These are phyloP conservation scores for Ophiostoma piceae DNA, from an alignment of 2,329 filamentous ascomycete species.

Conservation along the genomic window DNA sequence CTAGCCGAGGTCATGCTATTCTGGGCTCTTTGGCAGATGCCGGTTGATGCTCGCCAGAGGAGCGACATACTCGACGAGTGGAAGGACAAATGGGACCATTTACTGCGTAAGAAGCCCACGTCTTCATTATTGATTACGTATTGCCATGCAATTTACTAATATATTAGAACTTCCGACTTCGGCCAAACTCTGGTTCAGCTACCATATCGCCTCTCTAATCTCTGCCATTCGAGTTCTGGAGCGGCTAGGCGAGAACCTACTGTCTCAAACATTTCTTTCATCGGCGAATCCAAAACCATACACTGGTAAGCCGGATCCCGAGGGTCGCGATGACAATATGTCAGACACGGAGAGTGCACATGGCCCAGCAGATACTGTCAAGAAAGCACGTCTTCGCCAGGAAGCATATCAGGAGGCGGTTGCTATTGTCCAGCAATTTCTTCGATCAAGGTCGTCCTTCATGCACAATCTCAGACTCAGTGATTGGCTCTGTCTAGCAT, in stretches of 20 bases:
- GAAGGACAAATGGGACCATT: slow-evolving; percentile 15
- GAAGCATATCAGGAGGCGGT: slow-evolving; percentile 14
- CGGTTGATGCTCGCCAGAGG: slow-evolving; percentile 6
- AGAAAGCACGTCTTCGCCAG: neutral
- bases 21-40: slow-evolving; percentile 15
- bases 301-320: neutral
- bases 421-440: slow-evolving; percentile 2
- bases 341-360: neutral
- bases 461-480: slow-evolving; percentile 5
- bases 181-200: slow-evolving; percentile 9
- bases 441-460: neutral
- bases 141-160: neutral
- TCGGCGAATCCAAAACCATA: neutral
- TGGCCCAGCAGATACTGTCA: neutral
- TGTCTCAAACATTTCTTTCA: slow-evolving; percentile 8
- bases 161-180: neutral
- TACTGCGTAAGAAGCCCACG: neutral
- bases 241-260: slow-evolving; percentile 4
- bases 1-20: slow-evolving; percentile 15
- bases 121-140: neutral
- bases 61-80: slow-evolving; percentile 12
- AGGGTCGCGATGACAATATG: neutral
- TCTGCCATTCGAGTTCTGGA: slow-evolving; percentile 14
- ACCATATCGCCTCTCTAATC: slow-evolving; percentile 9
- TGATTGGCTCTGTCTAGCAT: slow-evolving; percentile 13